Percentiles rank a stretch among this genome's conserved stretches.
Conservation (phyloP, 495 filamentous ascomycete species). For the Penicillium samsonianum region DNA sequence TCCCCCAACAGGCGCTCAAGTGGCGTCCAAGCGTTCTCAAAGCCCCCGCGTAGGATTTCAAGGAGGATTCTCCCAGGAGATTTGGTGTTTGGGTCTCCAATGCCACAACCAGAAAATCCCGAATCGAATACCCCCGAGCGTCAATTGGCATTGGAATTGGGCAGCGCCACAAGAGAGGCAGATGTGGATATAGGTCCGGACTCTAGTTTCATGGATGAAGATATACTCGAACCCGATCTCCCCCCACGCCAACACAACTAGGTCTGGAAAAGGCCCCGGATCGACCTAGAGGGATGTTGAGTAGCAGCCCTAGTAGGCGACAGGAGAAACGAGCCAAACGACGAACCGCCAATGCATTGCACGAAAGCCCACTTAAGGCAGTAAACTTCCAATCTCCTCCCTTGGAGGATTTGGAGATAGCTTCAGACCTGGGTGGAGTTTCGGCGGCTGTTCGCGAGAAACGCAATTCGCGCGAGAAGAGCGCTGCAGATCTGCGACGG, state of each 20-base stretch:
- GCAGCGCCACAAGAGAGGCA: constrained; percentile 34
- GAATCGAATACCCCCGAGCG: constrained; percentile 38
- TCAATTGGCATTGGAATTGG: constrained; percentile 44
- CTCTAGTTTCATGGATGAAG: constrained; percentile 38
- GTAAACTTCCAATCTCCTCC: constrained; percentile 23
- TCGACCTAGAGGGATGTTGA: constrained; percentile 38
- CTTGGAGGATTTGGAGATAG: constrained; percentile 10
- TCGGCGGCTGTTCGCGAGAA: constrained; percentile 36
- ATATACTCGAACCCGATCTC: constrained; percentile 65
- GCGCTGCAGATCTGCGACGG: constrained; percentile 33
- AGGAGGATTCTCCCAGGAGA: constrained; percentile 45
- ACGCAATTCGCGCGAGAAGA: constrained; percentile 31
- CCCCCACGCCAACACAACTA: constrained; percentile 65
- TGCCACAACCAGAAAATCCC: constrained; percentile 25
- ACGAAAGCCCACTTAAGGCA: constrained; percentile 38
- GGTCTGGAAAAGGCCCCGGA: constrained; percentile 51
- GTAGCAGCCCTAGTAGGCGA: constrained; percentile 46
- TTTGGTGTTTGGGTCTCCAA: constrained; percentile 47
- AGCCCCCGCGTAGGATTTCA: constrained; percentile 43
- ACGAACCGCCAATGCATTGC: constrained; percentile 24
- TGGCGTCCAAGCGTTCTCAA: constrained; percentile 43
- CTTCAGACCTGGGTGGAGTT: constrained; percentile 9
- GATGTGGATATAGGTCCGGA: constrained; percentile 24
- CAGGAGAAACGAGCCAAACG: constrained; percentile 33
- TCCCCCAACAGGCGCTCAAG: constrained; percentile 40